These are phyloP conservation scores for Oehlia diaphana DNA, from an alignment of 192 early-diverging fungal genomes.

Conservation along the genomic window DNA sequence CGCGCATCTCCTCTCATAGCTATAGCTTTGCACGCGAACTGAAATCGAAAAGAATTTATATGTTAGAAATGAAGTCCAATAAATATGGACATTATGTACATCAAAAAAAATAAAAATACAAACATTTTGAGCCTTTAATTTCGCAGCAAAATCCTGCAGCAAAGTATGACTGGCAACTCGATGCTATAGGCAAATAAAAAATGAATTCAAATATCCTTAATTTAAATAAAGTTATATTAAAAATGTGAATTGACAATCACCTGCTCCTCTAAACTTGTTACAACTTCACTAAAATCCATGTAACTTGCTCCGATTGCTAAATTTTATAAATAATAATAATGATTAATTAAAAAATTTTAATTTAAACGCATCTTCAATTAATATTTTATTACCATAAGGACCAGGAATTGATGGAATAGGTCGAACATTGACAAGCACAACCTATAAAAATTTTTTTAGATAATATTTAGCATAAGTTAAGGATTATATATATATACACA, in stretches of 20 bases:
- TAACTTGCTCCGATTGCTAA: constrained; percentile 24
- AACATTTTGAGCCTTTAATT: constrained; percentile 36
- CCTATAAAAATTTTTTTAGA: background rate
- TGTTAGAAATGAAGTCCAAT: background rate
- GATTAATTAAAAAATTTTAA: background rate
- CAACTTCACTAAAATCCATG: constrained; percentile 38
- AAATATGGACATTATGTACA: background rate
- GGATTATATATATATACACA: no score
- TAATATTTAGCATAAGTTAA: background rate
- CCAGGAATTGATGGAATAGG: constrained; percentile 36
- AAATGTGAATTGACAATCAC: background rate
- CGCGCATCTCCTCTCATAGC: constrained; percentile 64
- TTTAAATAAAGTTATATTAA: no score
- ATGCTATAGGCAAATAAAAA: constrained; percentile 20
- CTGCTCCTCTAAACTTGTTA: constrained; percentile 38
- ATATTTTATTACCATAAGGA: background rate
- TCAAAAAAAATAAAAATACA: constrained; percentile 5
- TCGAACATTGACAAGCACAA: constrained; percentile 44
- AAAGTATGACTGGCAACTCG: constrained; percentile 29
- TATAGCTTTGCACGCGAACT: constrained; percentile 53
- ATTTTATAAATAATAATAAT: background rate
- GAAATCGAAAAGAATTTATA: background rate
- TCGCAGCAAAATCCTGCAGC: constrained; percentile 32
- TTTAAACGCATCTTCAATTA: background rate
- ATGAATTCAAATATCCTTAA: no score